These are phyloP conservation scores for Cocos nucifera DNA, from an alignment of 176 grass and related monocot species.

Conservation along the genomic window DNA sequence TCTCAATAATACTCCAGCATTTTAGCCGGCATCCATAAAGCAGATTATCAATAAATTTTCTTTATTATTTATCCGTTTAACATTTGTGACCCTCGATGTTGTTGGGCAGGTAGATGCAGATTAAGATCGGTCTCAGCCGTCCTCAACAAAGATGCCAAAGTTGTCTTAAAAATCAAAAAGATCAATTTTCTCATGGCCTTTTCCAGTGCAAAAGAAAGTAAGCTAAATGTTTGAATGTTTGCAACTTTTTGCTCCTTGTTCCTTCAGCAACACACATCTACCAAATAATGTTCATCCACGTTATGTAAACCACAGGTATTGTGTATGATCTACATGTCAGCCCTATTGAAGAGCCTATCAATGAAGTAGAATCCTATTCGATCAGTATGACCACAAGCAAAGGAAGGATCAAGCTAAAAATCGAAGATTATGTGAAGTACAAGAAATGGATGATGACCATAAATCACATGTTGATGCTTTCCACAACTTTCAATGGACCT, in stretches of 20 bases:
- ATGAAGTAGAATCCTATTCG: conserved; percentile 47
- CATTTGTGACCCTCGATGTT: no score
- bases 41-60: no score
- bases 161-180: conserved; percentile 87
- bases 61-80: no score
- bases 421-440: conserved; percentile 62
- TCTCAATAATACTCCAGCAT: no score
- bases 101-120: conserved; percentile 63
- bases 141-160: conserved; percentile 55
- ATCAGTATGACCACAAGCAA: conserved; percentile 68
- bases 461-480: conserved; percentile 75
- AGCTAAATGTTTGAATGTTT: conserved; percentile 5
- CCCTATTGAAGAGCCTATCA: conserved; percentile 37
- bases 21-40: no score
- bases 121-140: conserved; percentile 63
- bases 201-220: conserved; percentile 67
- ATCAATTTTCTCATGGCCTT: conserved; percentile 68
- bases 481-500: conserved; percentile 41
- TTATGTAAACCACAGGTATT: conserved; percentile 33
- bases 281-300: background rate
- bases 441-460: conserved; percentile 90
- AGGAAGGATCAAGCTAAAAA: conserved; percentile 80
- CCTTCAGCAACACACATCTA: background rate
- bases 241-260: background rate
- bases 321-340: conserved; percentile 51